These are phyloP conservation scores for Poa annua DNA, from an alignment of 176 grass and related monocot genomes.

Conservation along the genomic window DNA sequence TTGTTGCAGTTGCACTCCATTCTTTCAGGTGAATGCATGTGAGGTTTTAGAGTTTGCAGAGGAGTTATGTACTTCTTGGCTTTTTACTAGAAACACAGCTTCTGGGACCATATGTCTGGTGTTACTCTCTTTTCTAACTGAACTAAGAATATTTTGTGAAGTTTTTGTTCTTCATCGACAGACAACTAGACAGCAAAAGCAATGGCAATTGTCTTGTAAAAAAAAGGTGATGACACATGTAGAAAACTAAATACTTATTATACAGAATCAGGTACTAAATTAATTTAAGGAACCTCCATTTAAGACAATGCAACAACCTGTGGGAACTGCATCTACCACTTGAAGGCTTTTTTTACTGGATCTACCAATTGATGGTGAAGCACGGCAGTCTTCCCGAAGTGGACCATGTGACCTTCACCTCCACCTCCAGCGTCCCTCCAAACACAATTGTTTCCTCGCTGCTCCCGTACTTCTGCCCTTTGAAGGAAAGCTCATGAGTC, in stretches of 20 bases:
- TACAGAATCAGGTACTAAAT: too few relatives aligned
- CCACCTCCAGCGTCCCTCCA: not conserved
- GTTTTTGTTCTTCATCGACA: not conserved
- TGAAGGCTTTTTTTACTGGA: not conserved
- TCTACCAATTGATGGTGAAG: not conserved
- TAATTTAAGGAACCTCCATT: too few relatives aligned
- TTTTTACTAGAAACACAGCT: slow-evolving; percentile 24
- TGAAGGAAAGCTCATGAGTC: not conserved
- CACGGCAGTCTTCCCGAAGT: not conserved
- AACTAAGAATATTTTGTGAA: not conserved
- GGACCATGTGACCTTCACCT: not conserved
- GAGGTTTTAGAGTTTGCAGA: slow-evolving; percentile 40
- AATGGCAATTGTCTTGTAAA: too few relatives aligned
- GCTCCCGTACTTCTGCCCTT: not conserved
- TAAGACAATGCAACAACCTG: too few relatives aligned
- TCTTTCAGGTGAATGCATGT: slow-evolving; percentile 12
- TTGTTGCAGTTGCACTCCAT: slow-evolving; percentile 4
- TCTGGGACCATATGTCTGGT: slow-evolving; percentile 1
- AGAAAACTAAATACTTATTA: not conserved
- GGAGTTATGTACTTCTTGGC: slow-evolving; percentile 11
- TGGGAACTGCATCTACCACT: not conserved
- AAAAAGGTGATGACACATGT: not conserved
- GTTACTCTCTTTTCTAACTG: not conserved
- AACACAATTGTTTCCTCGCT: not conserved
- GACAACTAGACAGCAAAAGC: not conserved